A percentile compares a stretch with the other conserved stretches of the same genome.
Evolutionary conservation across 2,329 filamentous ascomycete genomes (phyloP).

Genomic region (Cladophialophora psammophila): DNA sequence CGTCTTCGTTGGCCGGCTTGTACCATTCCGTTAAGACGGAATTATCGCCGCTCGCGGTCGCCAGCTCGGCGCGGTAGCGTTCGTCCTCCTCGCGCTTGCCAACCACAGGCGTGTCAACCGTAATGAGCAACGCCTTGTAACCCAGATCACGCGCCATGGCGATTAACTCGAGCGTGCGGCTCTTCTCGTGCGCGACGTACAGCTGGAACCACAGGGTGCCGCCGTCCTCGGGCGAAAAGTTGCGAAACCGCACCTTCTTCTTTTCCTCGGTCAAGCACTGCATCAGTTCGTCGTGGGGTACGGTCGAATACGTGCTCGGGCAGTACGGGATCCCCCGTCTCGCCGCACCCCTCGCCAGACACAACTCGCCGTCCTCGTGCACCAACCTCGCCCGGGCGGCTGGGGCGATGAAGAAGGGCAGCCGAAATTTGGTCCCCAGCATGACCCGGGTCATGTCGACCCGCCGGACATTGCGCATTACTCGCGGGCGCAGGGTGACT

Average conservation of each 20-base stretch:
- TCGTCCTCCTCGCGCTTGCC: constrained; percentile 66
- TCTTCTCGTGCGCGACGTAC: constrained; percentile 61
- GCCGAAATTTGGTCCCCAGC: constrained; percentile 45
- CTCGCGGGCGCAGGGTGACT: constrained; percentile 50
- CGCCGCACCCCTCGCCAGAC: constrained; percentile 47
- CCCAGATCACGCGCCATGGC: constrained; percentile 42
- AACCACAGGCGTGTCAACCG: constrained; percentile 47
- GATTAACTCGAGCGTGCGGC: constrained; percentile 57
- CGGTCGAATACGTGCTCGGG: constrained; percentile 47
- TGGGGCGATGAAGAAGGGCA: constrained; percentile 51
- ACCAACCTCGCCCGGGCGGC: constrained; percentile 49
- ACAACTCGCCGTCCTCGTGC: constrained; percentile 47
- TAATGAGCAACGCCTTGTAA: constrained; percentile 40
- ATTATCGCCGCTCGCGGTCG: constrained; percentile 20
- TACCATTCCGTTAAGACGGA: constrained; percentile 46
- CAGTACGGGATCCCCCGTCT: constrained; percentile 47
- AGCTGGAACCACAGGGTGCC: constrained; percentile 49
- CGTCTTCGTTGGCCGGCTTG: constrained; percentile 55
- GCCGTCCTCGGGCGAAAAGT: constrained; percentile 46
- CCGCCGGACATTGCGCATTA: constrained; percentile 51
- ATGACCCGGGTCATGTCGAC: constrained; percentile 38
- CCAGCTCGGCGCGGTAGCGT: constrained; percentile 56
- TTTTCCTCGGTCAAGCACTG: constrained; percentile 21
- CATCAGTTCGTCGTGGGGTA: constrained; percentile 45
- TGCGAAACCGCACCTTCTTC: constrained; percentile 10